Conservation (phyloP, 2,329 filamentous ascomycete genomes). For the Gliomastix tumulicola region DNA sequence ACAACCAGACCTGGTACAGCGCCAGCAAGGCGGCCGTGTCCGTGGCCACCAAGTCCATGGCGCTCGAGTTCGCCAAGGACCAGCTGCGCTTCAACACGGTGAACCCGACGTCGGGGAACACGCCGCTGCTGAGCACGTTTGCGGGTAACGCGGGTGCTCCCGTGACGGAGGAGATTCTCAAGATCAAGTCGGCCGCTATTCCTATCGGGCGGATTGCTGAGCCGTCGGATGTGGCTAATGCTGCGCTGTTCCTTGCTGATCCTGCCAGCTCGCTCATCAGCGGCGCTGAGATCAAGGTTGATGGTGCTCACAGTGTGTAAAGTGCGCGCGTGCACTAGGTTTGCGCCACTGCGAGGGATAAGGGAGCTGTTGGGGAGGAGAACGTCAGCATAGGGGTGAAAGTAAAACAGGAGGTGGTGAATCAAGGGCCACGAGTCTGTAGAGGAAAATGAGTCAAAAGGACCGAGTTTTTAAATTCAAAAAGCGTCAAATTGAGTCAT, state of each 20-base stretch:
- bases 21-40: conserved; percentile 6
- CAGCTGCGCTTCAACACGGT: conserved; percentile 5
- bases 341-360: too few relatives aligned
- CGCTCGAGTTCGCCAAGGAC: conserved; percentile 5
- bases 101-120: conserved; percentile 6
- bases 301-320: conserved; percentile 10
- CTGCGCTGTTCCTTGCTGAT: conserved; percentile 10
- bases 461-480: too few relatives aligned
- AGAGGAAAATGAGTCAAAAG: too few relatives aligned
- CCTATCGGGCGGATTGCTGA: conserved; percentile 10
- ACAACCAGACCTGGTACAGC: conserved; percentile 5
- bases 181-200: conserved; percentile 11
- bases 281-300: conserved; percentile 9
- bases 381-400: too few relatives aligned
- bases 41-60: conserved; percentile 6
- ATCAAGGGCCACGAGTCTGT: too few relatives aligned
- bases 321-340: too few relatives aligned
- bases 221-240: conserved; percentile 12
- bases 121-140: conserved; percentile 6
- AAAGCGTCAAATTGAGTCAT: too few relatives aligned
- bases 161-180: conserved; percentile 9
- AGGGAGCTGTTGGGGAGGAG: too few relatives aligned
- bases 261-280: conserved; percentile 11
- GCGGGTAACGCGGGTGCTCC: conserved; percentile 9
- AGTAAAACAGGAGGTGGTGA: too few relatives aligned